Evolutionary conservation across 495 filamentous ascomycete genomes (phyloP).

Genomic region (Penicillium flavigenum): DNA sequence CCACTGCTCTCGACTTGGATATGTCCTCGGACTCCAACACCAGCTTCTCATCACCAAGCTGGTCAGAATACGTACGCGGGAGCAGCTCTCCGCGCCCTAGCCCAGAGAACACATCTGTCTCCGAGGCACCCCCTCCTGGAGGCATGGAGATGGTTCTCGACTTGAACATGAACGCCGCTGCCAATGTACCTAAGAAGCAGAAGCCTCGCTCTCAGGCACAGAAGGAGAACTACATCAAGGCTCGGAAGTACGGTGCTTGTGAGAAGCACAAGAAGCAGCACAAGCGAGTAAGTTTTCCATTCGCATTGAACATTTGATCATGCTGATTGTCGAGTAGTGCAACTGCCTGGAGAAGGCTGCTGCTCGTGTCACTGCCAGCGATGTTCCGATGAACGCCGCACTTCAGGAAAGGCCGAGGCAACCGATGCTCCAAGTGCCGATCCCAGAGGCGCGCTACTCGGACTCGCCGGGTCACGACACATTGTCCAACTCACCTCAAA

Average conservation of each 20-base stretch:
- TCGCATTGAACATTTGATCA: slow-evolving; percentile 8
- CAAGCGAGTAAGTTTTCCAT: slow-evolving; percentile 40
- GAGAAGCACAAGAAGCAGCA: slow-evolving; percentile 52
- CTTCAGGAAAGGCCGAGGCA: slow-evolving; percentile 16
- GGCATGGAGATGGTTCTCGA: slow-evolving; percentile 46
- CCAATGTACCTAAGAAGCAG: slow-evolving; percentile 47
- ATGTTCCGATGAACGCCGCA: slow-evolving; percentile 18
- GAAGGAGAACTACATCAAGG: slow-evolving; percentile 51
- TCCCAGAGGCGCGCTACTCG: slow-evolving; percentile 15
- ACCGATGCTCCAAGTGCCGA: slow-evolving; percentile 2
- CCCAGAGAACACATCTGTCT: slow-evolving; percentile 20
- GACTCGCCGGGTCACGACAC: slow-evolving; percentile 19
- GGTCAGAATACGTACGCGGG: slow-evolving; percentile 36
- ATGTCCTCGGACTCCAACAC: slow-evolving; percentile 36
- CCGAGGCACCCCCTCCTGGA: slow-evolving; percentile 21
- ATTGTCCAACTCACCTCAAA: slow-evolving; percentile 1
- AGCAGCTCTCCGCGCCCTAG: slow-evolving; percentile 29
- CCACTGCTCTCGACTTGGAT: slow-evolving; percentile 30
- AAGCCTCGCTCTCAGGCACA: slow-evolving; percentile 47
- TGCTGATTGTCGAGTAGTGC: slow-evolving; percentile 37
- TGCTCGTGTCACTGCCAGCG: slow-evolving; percentile 23
- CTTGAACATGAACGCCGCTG: slow-evolving; percentile 48
- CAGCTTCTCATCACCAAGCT: slow-evolving; percentile 40
- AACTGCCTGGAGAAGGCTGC: slow-evolving; percentile 47
- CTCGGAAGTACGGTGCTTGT: slow-evolving; percentile 46